Base-by-base conservation (phyloP, 2,329 filamentous ascomycete species). In the Cercospora sp. region DNA sequence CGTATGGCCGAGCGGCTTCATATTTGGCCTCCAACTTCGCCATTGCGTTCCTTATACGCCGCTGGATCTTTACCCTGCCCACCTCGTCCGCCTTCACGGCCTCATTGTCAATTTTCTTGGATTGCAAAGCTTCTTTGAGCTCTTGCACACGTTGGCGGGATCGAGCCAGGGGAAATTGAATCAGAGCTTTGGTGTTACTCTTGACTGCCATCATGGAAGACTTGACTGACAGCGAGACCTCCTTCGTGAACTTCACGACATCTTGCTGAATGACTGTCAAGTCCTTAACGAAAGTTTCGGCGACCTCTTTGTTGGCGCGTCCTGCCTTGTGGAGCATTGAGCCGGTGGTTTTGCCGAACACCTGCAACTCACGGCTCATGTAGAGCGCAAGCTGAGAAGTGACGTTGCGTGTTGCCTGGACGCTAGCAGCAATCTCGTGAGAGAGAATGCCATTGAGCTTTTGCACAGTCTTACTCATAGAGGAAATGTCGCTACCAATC, bases 331-430 rank as follows among this genome's bases (percentile, higher is more conserved):
- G 45, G 60, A 70, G 63, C 48, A 72, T 62, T 33, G 71, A 67
- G 13, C 66, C 51, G 7, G 75, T 73, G 7, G 68, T 72, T 57
- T 70, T 73, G 53, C 69, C 69, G 39, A 74, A 65, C 20, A 70
- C 53, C 33, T 75, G 73, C 31, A 75, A 59, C 36, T 75, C 74
- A 18, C 67, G 70, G 23, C 70, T 65, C 60, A 74, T 62, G 45
- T 75, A 70, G 8, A 71, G 63, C 4, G 72, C 75, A 8, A 76
- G 65, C 65, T 74, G 67, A 13, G 71, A 66, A 9, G 75, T 76
- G 39, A 75, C 70, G 42, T 77, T 76, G 53, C 69, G 72, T 20
- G 75, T 76, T 6, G 75, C 75, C 59, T 67, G 71, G 16, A 72
- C 64, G 18, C 74, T 67, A 9, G 74, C 75, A 39, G 58, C 67